Evolutionary conservation across 805 yeast genomes (phyloP), one percentile per base, ranked within the genome.

Genomic region (Wickerhamiella azyma): DNA sequence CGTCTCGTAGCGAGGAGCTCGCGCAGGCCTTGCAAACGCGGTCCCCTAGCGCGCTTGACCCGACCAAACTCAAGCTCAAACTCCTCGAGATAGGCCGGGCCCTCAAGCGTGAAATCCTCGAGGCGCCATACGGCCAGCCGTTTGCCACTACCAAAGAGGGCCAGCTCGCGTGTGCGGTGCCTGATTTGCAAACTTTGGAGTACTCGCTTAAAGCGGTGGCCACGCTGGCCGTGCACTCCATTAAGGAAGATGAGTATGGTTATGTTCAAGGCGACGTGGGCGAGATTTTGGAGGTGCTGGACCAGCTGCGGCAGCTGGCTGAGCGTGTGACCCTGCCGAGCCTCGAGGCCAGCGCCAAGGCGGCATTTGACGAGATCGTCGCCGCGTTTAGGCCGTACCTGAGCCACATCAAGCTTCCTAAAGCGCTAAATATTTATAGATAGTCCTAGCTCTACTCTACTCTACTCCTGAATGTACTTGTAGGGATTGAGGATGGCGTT

Each of bases 401-500:
- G 35, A 52, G 52, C 24, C 57, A 53, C 37, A 50, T 65, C 49
- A 48, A 52, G 2, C 49, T 62, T 2, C 30, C 42, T 1, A 39
- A 19, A 5, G 6, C 3, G 4, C 39, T 48, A 2, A 26, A 4
- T 30, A 29, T 17, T 29, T 29, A 24, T 37, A 30, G 21, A 18
- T 40, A 40, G 18, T 40, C 19, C 11, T 32, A 32, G 37, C 10
- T 11, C n/a, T 21, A 9, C 17, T 13, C 5, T 9, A 5, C 9
- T 14, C 37, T 36, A 42, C 36, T 42, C 45, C 29, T 42, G 45
- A 14, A 86, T 69, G 60, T 88, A 92, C 64, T 89, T 89, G 69
- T 89, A 92, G 21, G 98, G 98, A 62, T 92, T 92, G 72, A 92
- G 64, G 57, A 92, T 92, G 18, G 79, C 82, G 46, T 85, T 81